Evolutionary conservation across 768 basidiomycete genomes (phyloP).

Genomic region (Russula abietina): DNA sequence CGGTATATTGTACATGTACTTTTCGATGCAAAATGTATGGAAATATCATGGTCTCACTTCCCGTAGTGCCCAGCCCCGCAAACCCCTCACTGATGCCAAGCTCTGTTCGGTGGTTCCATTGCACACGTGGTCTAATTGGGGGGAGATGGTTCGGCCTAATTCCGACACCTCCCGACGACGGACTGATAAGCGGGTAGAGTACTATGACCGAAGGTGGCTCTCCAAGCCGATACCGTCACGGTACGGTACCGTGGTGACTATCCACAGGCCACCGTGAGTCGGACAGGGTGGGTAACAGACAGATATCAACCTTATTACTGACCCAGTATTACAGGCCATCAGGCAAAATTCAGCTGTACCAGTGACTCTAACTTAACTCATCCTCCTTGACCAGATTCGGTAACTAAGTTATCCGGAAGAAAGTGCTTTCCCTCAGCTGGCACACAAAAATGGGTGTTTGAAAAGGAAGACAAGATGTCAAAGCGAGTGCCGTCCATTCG

Average conservation of each 20-base stretch:
- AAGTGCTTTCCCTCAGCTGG: background rate
- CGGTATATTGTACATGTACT: no score
- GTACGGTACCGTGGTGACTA: background rate
- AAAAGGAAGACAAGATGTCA: background rate
- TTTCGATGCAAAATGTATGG: no score
- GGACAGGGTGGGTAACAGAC: no score
- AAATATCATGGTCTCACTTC: no score
- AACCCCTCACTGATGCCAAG: background rate
- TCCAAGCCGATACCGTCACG: background rate
- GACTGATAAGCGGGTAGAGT: background rate
- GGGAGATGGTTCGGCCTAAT: background rate
- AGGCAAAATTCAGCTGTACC: no score
- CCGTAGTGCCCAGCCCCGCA: background rate
- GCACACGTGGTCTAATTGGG: background rate
- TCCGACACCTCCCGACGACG: background rate
- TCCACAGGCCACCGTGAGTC: no score
- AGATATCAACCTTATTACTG: no score
- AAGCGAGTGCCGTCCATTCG: background rate
- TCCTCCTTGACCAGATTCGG: no score
- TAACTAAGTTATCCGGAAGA: no score
- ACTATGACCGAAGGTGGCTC: background rate
- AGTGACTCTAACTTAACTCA: no score
- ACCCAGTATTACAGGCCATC: no score
- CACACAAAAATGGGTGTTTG: no score
- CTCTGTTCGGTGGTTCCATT: background rate